Evolutionary conservation across 1,139 yeast genomes (phyloP), one percentile per base, ranked within the genome.

Genomic region (Petasospora fabianii): DNA sequence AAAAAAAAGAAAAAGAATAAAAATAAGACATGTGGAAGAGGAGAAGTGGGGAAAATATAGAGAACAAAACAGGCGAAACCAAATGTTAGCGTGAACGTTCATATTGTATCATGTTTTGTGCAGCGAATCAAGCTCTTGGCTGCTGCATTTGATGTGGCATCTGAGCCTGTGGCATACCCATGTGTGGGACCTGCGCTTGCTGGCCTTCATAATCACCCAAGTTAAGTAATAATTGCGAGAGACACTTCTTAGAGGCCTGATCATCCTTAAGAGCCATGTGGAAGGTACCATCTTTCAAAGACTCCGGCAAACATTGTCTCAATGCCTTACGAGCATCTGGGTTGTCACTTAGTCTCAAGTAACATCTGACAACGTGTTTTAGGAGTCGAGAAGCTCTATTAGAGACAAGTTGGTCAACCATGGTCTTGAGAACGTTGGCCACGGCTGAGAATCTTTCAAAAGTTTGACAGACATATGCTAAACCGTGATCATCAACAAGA

Each of bases 401-500:
- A 31, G 72, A 73, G 4, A 77, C 76, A 47, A 92, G 67, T 59
- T 90, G 97, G 35, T 84, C 87, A 35, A 92, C 92, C 95, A 92
- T 94, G 48, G 80, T 77, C 26, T 86, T 77, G 47, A 92, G 71
- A 1, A 92, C 98, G 32, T 85, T 81, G 1, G 95, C 86, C 24
- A 92, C 97, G 3, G 98, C 96, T 48, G 84, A 88, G 60, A 92
- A 92, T 53, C 98, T 73, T 62, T 92, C 97, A 59, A 82, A 86
- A 0, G 97, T 90, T 44, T 95, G 95, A 64, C 98, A 92, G 18
- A 92, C 86, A 64, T 92, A 92, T 27, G 80, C 77, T 47, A 92
- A 72, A 0, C 98, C 98, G 53, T 84, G 80, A 58, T 92, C 97
- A 62, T 92, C 97, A 51, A 87, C 74, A 41, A 92, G 68, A 39